These are phyloP conservation scores for Spinacia oleracea DNA, from an alignment of 179 eudicot species.

Conservation along the genomic window DNA sequence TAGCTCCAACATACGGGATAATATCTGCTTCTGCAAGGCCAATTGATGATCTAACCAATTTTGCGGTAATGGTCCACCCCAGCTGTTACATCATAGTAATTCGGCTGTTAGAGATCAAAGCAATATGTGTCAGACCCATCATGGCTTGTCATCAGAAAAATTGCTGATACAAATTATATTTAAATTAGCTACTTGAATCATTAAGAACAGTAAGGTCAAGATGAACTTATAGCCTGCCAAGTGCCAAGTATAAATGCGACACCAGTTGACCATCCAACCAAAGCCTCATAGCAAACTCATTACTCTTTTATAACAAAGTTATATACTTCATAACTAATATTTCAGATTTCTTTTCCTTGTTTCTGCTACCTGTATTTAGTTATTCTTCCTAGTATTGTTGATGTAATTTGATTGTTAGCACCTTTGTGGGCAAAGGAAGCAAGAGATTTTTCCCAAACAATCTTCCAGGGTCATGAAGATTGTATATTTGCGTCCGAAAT, in stretches of 20 bases:
- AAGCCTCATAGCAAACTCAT: not conserved
- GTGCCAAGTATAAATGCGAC: not conserved
- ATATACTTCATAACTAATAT: not conserved
- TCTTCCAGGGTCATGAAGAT: not conserved
- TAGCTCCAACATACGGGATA: conserved; percentile 80
- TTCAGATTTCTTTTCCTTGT: no score
- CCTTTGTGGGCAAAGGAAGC: not conserved
- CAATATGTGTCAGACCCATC: not conserved
- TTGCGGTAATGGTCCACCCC: conserved; percentile 98
- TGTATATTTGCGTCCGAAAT: not conserved
- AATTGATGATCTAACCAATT: conserved; percentile 88
- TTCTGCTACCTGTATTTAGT: conserved; percentile 4
- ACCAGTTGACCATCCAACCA: conserved; percentile 1
- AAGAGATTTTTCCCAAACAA: not conserved
- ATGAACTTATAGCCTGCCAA: not conserved
- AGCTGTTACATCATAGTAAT: conserved; percentile 45
- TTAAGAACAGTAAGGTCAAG: not conserved
- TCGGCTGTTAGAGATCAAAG: conserved; percentile 13
- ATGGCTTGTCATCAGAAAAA: not conserved
- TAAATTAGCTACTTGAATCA: not conserved
- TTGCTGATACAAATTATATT: not conserved
- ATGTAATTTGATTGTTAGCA: not conserved
- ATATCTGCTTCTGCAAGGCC: conserved; percentile 73
- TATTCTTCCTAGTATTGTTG: not conserved
- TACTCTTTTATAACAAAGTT: no score